Percentiles rank a stretch among this genome's conserved stretches.
phyloP scores from a whole-genome alignment of 2,329 filamentous ascomycete genomes.

The Drechmeria coniospora region DNA sequence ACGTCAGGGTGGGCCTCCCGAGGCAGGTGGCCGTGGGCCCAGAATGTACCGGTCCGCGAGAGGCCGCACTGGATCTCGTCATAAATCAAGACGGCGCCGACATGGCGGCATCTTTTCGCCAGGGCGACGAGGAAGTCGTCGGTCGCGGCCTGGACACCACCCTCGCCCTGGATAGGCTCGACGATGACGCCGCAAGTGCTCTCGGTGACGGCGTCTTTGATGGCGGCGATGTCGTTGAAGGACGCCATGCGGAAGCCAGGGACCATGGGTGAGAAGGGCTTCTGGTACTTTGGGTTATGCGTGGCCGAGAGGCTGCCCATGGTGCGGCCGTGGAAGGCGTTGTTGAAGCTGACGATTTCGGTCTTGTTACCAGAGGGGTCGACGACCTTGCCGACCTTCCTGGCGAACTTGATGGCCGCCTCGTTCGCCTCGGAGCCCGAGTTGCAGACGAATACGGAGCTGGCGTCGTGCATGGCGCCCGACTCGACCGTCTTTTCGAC shows the following conservation, averaged over 20 bases:
- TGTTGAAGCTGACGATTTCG: constrained; percentile 80
- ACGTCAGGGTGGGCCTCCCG: constrained; percentile 81
- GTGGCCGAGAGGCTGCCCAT: constrained; percentile 94
- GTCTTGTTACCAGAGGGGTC: constrained; percentile 59
- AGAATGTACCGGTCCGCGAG: constrained; percentile 71
- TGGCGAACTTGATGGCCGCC: constrained; percentile 90
- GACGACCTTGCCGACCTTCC: constrained; percentile 69
- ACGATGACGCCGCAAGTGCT: constrained; percentile 88
- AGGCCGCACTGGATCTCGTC: constrained; percentile 97
- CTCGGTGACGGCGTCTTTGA: constrained; percentile 62
- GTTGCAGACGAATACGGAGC: constrained; percentile 84
- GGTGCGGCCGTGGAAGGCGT: constrained; percentile 90
- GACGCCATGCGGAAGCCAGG: constrained; percentile 79
- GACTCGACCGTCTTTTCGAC: constrained; percentile 66
- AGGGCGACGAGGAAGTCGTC: constrained; percentile 73
- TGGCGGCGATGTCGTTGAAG: constrained; percentile 64
- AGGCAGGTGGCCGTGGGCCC: constrained; percentile 69
- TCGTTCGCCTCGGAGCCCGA: constrained; percentile 96
- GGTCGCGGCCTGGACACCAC: constrained; percentile 72
- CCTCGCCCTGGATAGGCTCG: constrained; percentile 95
- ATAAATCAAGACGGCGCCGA: constrained; percentile 79
- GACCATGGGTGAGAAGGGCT: constrained; percentile 87
- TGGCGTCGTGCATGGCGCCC: constrained; percentile 67
- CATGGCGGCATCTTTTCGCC: constrained; percentile 69
- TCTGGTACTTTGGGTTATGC: constrained; percentile 94